Conservation (phyloP, 1,284 basidiomycete species). For the Mycosarcoma maydis region DNA sequence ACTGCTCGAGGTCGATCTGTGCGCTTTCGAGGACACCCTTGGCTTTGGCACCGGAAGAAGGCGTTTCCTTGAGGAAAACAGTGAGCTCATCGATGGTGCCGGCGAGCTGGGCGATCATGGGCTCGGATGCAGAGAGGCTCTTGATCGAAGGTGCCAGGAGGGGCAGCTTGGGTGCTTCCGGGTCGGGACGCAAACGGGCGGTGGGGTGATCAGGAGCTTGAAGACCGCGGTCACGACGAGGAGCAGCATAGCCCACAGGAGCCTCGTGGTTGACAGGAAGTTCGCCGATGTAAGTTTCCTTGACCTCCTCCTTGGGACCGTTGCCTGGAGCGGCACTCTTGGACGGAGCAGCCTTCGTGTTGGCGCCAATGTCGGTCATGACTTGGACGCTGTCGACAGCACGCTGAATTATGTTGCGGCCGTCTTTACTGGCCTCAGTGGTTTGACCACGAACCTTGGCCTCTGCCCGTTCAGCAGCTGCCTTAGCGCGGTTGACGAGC, state of each 20-base stretch:
- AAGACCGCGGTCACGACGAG: conserved; percentile 54
- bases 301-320: conserved; percentile 40
- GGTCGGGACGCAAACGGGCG: conserved; percentile 57
- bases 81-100: conserved; percentile 92
- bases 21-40: conserved; percentile 71
- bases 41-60: conserved; percentile 71
- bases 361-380: conserved; percentile 54
- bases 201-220: conserved; percentile 46
- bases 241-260: conserved; percentile 50
- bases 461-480: conserved; percentile 70
- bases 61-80: conserved; percentile 74
- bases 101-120: conserved; percentile 89
- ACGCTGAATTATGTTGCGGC: conserved; percentile 62
- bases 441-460: conserved; percentile 57
- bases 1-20: conserved; percentile 81
- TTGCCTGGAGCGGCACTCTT: conserved; percentile 67
- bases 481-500: conserved; percentile 50
- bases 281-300: conserved; percentile 46
- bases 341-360: conserved; percentile 61
- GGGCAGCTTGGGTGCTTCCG: conserved; percentile 69
- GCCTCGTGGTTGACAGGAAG: conserved; percentile 58
- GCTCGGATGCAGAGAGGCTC: conserved; percentile 80
- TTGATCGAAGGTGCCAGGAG: conserved; percentile 83
- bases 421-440: conserved; percentile 24
- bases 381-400: conserved; percentile 46